A percentile compares a stretch with the other conserved stretches of the same genome.
These are phyloP conservation scores for Fusarium graminum DNA, from an alignment of 2,329 filamentous ascomycete species.

Conservation along the genomic window DNA sequence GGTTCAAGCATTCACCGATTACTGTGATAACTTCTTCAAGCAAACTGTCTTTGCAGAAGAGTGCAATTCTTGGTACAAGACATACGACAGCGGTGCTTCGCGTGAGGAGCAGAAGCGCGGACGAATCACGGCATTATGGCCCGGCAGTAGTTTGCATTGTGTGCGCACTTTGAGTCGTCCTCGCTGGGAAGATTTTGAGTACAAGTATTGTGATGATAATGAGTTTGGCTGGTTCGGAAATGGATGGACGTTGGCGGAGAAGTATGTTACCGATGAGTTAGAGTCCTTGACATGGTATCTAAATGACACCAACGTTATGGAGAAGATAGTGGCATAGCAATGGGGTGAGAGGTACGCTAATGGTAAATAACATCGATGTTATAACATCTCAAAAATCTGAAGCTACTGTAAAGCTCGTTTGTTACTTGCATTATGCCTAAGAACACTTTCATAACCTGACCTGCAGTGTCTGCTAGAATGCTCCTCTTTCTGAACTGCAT, in stretches of 20 bases:
- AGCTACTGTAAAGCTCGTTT: no score
- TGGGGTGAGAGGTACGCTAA: no score
- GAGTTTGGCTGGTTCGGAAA: constrained; percentile 29
- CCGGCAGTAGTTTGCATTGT: constrained; percentile 21
- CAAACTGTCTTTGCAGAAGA: constrained; percentile 21
- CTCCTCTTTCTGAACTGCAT: no score
- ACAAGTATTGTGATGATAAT: constrained; percentile 20
- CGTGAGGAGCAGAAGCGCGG: constrained; percentile 16
- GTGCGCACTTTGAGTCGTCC: constrained; percentile 16
- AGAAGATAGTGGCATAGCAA: background rate
- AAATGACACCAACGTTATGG: constrained; percentile 19
- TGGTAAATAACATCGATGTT: no score
- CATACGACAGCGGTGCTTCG: constrained; percentile 11
- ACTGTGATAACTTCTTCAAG: constrained; percentile 15
- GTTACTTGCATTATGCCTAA: no score
- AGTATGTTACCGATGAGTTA: constrained; percentile 11
- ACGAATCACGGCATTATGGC: constrained; percentile 12
- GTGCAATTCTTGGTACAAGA: constrained; percentile 31
- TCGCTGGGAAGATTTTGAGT: constrained; percentile 24
- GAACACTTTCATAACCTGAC: no score
- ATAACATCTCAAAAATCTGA: no score
- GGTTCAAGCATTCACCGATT: constrained; percentile 3
- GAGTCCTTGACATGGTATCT: constrained; percentile 30
- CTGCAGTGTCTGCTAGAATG: no score
- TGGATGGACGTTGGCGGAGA: constrained; percentile 26